Evolutionary conservation across 163 green algal genomes (phyloP).

Genomic region (Scenedesmus sp.): DNA sequence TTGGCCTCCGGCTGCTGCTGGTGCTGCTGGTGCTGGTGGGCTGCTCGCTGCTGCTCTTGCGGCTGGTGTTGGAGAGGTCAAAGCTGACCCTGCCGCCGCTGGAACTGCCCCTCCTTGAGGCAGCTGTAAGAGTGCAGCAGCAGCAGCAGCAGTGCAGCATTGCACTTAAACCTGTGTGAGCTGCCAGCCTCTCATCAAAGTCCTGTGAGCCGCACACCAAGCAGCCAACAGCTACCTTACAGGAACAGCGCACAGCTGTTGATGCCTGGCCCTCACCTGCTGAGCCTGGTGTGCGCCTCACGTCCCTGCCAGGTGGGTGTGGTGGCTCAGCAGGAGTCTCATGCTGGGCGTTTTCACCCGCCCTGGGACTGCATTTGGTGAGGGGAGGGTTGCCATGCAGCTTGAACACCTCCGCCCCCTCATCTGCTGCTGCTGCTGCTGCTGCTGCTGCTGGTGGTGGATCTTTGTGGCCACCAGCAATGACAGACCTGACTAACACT

Average conservation of each 20-base stretch:
- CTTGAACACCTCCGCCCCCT: neutral
- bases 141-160: too few relatives aligned
- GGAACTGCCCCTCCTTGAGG: neutral
- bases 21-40: neutral
- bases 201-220: too few relatives aligned
- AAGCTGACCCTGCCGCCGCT: conserved; percentile 4
- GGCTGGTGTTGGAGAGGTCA: neutral
- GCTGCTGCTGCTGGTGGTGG: too few relatives aligned
- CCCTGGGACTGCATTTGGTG: neutral
- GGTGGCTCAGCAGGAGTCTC: neutral
- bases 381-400: neutral
- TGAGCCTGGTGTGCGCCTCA: neutral
- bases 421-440: neutral
- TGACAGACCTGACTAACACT: neutral
- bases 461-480: neutral
- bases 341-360: neutral
- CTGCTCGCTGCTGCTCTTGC: neutral
- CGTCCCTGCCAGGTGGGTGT: neutral
- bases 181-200: too few relatives aligned
- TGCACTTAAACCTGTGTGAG: too few relatives aligned
- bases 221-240: too few relatives aligned
- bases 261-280: neutral
- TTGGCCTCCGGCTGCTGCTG: neutral
- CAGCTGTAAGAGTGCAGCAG: neutral
- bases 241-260: too few relatives aligned